Percentiles rank a stretch among this genome's conserved stretches.
phyloP scores from a whole-genome alignment of 1,284 basidiomycete species.

The Trichosporon faecale region DNA sequence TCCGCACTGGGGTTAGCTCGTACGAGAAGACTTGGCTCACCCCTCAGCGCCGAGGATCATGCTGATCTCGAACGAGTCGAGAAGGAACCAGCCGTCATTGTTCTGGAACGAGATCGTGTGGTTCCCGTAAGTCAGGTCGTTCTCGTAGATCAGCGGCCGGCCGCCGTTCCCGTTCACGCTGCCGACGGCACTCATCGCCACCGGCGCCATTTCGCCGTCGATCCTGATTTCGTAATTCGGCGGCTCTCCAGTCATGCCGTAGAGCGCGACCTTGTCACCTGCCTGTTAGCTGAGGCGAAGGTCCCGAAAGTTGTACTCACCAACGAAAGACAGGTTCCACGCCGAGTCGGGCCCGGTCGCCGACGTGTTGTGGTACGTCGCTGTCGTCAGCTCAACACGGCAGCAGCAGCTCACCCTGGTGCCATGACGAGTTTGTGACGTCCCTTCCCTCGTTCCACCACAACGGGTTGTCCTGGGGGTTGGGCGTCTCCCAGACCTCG shows the following conservation, averaged over 20 bases:
- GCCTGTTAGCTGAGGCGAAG: not conserved
- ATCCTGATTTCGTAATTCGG: constrained; percentile 41
- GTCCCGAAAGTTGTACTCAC: constrained; percentile 3
- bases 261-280: constrained; percentile 36
- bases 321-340: constrained; percentile 44
- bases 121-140: constrained; percentile 26
- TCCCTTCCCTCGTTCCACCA: constrained; percentile 41
- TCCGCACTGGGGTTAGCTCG: constrained; percentile 32
- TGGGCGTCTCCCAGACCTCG: constrained; percentile 47
- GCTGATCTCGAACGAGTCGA: constrained; percentile 39
- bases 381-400: constrained; percentile 26
- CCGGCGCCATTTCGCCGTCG: constrained; percentile 32
- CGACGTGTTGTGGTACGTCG: constrained; percentile 47
- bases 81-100: constrained; percentile 37
- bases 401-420: constrained; percentile 37
- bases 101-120: constrained; percentile 39
- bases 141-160: constrained; percentile 34
- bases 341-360: constrained; percentile 26
- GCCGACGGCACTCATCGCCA: not conserved
- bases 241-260: constrained; percentile 32
- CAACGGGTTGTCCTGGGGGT: constrained; percentile 46
- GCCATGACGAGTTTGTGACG: constrained; percentile 44
- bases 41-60: constrained; percentile 39
- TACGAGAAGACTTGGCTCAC: constrained; percentile 24
- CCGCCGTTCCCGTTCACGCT: constrained; percentile 19